Evolutionary conservation across 139 green algal genomes (phyloP).

Genomic region (Haematococcus lacustris): DNA sequence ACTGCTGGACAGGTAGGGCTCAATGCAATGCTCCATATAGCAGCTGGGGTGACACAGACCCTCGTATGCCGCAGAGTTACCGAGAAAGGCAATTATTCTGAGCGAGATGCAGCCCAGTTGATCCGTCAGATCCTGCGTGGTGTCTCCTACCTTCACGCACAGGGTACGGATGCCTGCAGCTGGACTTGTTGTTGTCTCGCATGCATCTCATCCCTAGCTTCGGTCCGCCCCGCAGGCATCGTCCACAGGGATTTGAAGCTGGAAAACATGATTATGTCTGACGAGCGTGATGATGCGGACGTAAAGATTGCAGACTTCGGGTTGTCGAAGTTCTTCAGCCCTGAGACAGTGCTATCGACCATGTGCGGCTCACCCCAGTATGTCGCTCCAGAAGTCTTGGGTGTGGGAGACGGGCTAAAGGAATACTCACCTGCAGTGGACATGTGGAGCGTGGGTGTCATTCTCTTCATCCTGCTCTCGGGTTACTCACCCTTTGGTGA

Average conservation of each 20-base stretch:
- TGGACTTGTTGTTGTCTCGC: too few species aligned
- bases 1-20: constrained; percentile 67
- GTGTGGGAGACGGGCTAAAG: constrained; percentile 56
- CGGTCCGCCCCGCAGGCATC: constrained; percentile 54
- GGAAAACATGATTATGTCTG: constrained; percentile 80
- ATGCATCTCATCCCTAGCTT: too few species aligned
- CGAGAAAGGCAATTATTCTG: constrained; percentile 60
- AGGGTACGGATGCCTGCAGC: too few species aligned
- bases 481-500: constrained; percentile 70
- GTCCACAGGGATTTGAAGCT: constrained; percentile 79
- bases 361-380: constrained; percentile 74
- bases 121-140: constrained; percentile 64
- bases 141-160: constrained; percentile 64
- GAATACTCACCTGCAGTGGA: constrained; percentile 62
- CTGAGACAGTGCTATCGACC: constrained; percentile 59
- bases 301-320: constrained; percentile 85
- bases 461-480: constrained; percentile 61
- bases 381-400: constrained; percentile 65
- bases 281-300: constrained; percentile 45
- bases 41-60: too few species aligned
- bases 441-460: constrained; percentile 76
- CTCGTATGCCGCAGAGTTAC: constrained; percentile 41
- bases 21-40: too few species aligned
- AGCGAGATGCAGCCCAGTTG: constrained; percentile 54
- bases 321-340: constrained; percentile 69